These are phyloP conservation scores for Neurospora sp. DNA, from an alignment of 495 filamentous ascomycete species.

Conservation along the genomic window DNA sequence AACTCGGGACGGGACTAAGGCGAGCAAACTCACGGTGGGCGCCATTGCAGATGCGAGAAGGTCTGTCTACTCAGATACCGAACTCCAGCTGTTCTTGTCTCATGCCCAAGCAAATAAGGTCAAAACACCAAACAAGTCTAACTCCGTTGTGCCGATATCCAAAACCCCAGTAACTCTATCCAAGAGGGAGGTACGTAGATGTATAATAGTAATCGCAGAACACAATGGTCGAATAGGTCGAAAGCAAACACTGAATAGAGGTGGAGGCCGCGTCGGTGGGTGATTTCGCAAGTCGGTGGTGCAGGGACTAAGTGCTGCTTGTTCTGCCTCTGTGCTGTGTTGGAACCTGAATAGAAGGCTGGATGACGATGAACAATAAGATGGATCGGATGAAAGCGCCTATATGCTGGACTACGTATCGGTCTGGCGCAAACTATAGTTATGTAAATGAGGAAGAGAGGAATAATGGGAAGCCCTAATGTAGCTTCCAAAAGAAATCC, in stretches of 20 bases:
- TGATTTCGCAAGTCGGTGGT: neutral
- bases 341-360: neutral
- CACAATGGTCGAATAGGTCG: neutral
- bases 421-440: neutral
- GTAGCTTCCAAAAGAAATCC: neutral
- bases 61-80: neutral
- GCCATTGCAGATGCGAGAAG: constrained; percentile 11
- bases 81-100: neutral
- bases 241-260: neutral
- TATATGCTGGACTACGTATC: neutral
- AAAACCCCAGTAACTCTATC: neutral
- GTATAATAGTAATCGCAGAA: neutral
- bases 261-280: neutral
- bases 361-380: neutral
- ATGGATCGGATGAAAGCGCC: neutral
- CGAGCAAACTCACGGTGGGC: constrained; percentile 18
- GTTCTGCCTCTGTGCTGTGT: neutral
- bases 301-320: neutral
- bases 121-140: neutral
- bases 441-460: neutral
- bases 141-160: neutral
- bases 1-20: neutral
- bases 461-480: neutral
- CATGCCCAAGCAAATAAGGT: neutral
- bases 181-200: neutral